phyloP scores from a whole-genome alignment of 1,284 basidiomycete species.

The Rugiboletus extremiorientalis region DNA sequence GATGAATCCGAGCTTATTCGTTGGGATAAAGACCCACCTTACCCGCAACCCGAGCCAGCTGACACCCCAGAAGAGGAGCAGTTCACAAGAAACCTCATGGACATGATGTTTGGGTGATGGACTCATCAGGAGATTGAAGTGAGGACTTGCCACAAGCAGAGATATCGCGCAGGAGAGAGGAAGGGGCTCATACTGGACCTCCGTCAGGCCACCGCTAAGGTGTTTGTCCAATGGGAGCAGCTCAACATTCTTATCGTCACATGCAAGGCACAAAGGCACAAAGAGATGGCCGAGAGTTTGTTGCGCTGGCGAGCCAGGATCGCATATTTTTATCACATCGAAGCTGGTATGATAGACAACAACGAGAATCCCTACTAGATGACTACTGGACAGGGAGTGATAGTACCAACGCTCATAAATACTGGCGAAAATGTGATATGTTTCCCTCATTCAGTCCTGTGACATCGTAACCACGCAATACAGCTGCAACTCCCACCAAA shows the following conservation, averaged over 20 bases:
- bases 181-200: background rate
- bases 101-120: too few relatives aligned
- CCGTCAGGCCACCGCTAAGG: background rate
- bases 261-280: background rate
- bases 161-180: background rate
- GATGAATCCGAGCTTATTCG: too few relatives aligned
- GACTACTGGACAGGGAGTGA: background rate
- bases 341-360: background rate
- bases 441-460: background rate
- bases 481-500: background rate
- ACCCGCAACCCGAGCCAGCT: too few relatives aligned
- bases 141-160: too few relatives aligned
- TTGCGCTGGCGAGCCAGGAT: background rate
- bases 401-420: background rate
- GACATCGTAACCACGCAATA: background rate
- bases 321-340: background rate
- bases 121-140: too few relatives aligned
- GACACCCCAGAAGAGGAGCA: too few relatives aligned
- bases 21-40: too few relatives aligned
- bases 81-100: too few relatives aligned
- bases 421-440: background rate
- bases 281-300: background rate
- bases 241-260: background rate
- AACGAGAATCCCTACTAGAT: background rate
- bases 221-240: background rate